Evolutionary conservation across 176 grass and related monocot genomes (phyloP), one percentile per base, ranked within the genome.

Genomic region (Bothriochloa decipiens): DNA sequence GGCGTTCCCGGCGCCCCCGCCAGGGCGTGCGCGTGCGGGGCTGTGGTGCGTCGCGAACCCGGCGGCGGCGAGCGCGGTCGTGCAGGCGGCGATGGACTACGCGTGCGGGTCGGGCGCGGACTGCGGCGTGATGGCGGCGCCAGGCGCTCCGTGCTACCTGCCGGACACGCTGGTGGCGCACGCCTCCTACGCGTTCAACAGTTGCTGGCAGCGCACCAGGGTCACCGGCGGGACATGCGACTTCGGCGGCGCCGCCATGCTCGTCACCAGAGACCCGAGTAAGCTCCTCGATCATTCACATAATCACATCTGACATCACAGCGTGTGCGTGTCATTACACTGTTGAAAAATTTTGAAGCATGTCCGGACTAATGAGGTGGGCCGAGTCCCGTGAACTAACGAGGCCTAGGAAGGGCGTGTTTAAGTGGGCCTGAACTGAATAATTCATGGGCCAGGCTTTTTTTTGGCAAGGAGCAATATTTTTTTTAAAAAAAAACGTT

Each of bases 131-230:
- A 68, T 65, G 29, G 62, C 82, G 55, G 68, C 65, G 68, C 62
- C 87, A 12, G 84, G 69, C 29, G 94, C 75, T 36, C 75, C 82
- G 74, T 91, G 91, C 75, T 90, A 84, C 77, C 86, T 91, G 28
- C 94, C 94, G 16, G 75, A 90, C 69, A 94, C 91, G 41, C 25
- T 94, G 42, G 69, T 86, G 80, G 83, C 91, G 11, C 91, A 92
- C 39, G 91, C 91, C 10, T 94, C 94, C 6, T 94, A 84, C 65
- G 91, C 91, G 26, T 94, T 94, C 76, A 97, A 97, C 78, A 94
- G 89, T 85, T 94, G 90, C 70, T 92, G 91, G 91, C 89, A 92
- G 86, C 76, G 81, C n/a, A 74, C 83, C 67, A 94, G 91, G 91
- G 89, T 74, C 53, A 74, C 75, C 72, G 85, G 89, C 36, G 89